Base-by-base conservation (phyloP, 495 filamentous ascomycete species). In the Podospora australis region DNA sequence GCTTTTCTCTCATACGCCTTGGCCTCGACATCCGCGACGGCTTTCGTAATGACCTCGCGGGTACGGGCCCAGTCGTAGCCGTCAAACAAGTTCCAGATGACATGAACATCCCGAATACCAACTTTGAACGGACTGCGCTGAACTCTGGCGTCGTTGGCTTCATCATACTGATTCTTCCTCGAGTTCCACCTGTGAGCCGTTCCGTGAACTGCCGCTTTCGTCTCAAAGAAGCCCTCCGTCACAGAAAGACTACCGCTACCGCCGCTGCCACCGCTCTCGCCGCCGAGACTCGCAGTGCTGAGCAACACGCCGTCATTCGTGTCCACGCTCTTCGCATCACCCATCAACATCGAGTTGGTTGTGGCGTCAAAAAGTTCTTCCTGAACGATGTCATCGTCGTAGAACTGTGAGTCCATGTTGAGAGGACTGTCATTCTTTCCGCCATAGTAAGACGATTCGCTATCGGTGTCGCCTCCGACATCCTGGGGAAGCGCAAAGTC, bases 61-160 rank as follows among this genome's bases (percentile, higher is more conserved):
- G 92, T 97, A 23, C 78, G 72, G 55, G 81, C 80, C 94, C 94
- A 99, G 65, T 99, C 94, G 60, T 95, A 99, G 5, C 94, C 94
- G 68, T 99, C 94, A 62, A 89, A 95, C 2, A 99, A 71, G 62
- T 99, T 96, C 94, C 94, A 99, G 52, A 97, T 95, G 39, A 96
- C 70, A 62, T 97, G 87, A 11, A 94, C 81, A 63, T 95, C 89
- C 4, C 87, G 81, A 13, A 96, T 75, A 25, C 80, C 78, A 7
- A 97, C 71, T 49, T 81, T 80, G 19, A 97, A 70, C 11, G 92
- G 91, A 53, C 83, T 87, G 5, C 55, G 64, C 40, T 71, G 73
- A n/a, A 82, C 63, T 51, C 82, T 84, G 8, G 68, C 61, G 26
- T 82, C 77, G 49, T 85, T 81, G 7, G 72, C 67, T 9, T 78